phyloP scores from a whole-genome alignment of 495 filamentous ascomycete species.

The Arthonia radiata region DNA sequence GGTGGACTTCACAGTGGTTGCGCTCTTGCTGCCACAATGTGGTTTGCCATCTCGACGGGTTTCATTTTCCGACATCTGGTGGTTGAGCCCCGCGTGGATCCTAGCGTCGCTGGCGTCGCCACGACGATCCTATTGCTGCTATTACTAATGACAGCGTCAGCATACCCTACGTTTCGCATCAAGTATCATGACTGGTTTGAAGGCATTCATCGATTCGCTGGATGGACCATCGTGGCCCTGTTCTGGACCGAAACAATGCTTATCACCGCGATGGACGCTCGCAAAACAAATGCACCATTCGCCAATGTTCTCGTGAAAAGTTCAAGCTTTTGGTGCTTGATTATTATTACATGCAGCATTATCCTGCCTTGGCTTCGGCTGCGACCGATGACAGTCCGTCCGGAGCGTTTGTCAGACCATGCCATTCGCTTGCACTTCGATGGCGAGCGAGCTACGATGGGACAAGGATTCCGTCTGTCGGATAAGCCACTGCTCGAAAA shows the following conservation, averaged over 20 bases:
- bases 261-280: background rate
- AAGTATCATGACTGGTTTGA: conserved; percentile 41
- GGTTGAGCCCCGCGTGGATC: no score
- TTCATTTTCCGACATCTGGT: no score
- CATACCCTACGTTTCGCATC: conserved; percentile 26
- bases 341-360: conserved; percentile 4
- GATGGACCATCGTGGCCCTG: conserved; percentile 32
- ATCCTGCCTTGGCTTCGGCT: conserved; percentile 7
- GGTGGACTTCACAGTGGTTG: conserved; percentile 56
- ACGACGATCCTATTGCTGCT: no score
- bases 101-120: no score
- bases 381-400: conserved; percentile 3
- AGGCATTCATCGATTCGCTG: conserved; percentile 37
- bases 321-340: conserved; percentile 7
- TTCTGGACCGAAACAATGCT: conserved; percentile 25
- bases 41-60: conserved; percentile 38
- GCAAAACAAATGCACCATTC: background rate
- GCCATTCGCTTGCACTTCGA: conserved; percentile 8
- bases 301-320: conserved; percentile 1
- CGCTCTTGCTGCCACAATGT: conserved; percentile 38
- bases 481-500: conserved; percentile 5
- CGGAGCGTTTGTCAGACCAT: conserved; percentile 4
- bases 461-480: conserved; percentile 5
- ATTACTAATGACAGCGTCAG: no score
- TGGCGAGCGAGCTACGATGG: conserved; percentile 1